These are phyloP conservation scores for Ophioceras dolichostomum DNA, from an alignment of 2,329 filamentous ascomycete genomes.

Conservation along the genomic window DNA sequence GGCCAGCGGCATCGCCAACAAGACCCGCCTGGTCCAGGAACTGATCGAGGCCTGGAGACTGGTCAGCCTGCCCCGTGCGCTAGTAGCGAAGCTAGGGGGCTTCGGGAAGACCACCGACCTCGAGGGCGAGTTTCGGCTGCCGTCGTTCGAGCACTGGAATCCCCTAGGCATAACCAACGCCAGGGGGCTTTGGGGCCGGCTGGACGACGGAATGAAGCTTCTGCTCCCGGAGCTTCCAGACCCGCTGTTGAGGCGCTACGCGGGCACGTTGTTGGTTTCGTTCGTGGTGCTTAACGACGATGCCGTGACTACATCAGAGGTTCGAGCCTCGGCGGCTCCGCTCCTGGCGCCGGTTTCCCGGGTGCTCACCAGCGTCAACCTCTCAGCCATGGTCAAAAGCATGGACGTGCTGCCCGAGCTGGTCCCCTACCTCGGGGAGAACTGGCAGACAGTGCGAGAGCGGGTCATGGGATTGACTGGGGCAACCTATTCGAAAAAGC, in stretches of 20 bases:
- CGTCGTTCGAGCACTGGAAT: too few species aligned
- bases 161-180: too few species aligned
- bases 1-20: constrained; percentile 14
- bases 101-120: constrained; percentile 9
- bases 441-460: background rate
- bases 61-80: constrained; percentile 18
- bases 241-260: too few species aligned
- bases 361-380: background rate
- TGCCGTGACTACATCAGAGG: constrained; percentile 4
- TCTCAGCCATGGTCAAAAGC: background rate
- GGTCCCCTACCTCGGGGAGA: background rate
- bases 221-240: too few species aligned
- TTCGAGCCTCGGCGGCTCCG: constrained; percentile 1
- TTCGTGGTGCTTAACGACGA: constrained; percentile 24
- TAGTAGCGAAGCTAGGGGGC: background rate
- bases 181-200: too few species aligned
- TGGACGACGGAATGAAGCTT: too few species aligned
- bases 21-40: constrained; percentile 22
- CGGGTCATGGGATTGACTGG: background rate
- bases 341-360: background rate
- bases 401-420: background rate
- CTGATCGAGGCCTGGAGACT: constrained; percentile 27
- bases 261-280: too few species aligned
- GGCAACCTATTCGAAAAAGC: constrained; percentile 4
- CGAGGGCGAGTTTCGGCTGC: too few species aligned